A percentile compares a stretch with the other conserved stretches of the same genome.
Evolutionary conservation across 805 yeast genomes (phyloP).

Genomic region (Metschnikowia reukaufii): DNA sequence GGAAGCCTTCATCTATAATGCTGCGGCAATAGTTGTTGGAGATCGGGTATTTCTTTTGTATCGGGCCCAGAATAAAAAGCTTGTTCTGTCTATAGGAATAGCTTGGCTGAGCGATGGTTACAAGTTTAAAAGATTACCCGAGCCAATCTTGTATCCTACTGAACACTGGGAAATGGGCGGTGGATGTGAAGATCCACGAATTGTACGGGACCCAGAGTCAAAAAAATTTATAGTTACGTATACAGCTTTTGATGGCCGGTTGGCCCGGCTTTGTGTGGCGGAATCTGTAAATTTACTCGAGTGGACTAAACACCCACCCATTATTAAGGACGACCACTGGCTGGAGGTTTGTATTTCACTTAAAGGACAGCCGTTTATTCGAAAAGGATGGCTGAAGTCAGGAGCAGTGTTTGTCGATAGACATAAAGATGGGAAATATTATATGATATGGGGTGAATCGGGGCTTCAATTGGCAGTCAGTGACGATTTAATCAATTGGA

Average conservation of each 20-base stretch:
- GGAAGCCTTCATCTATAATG: slow-evolving; percentile 41
- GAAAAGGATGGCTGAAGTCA: slow-evolving; percentile 42
- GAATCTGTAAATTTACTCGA: slow-evolving; percentile 34
- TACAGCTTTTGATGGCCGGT: slow-evolving; percentile 37
- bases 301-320: slow-evolving; percentile 41
- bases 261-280: slow-evolving; percentile 43
- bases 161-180: slow-evolving; percentile 43
- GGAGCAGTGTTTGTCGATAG: slow-evolving; percentile 40
- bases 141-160: slow-evolving; percentile 36
- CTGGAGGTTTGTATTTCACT: slow-evolving; percentile 30
- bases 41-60: slow-evolving; percentile 37
- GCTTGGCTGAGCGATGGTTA: slow-evolving; percentile 44
- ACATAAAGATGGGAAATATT: slow-evolving; percentile 34
- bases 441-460: slow-evolving; percentile 47
- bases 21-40: slow-evolving; percentile 42
- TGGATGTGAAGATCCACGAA: slow-evolving; percentile 45
- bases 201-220: slow-evolving; percentile 37
- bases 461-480: slow-evolving; percentile 39
- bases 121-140: slow-evolving; percentile 29
- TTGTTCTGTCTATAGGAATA: slow-evolving; percentile 36
- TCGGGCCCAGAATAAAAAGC: slow-evolving; percentile 38
- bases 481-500: slow-evolving; percentile 38
- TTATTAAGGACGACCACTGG: slow-evolving; percentile 30
- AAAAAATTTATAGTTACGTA: slow-evolving; percentile 40
- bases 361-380: slow-evolving; percentile 26